Evolutionary conservation across 2,329 filamentous ascomycete genomes (phyloP).

Genomic region (Aureobasidium musti): DNA sequence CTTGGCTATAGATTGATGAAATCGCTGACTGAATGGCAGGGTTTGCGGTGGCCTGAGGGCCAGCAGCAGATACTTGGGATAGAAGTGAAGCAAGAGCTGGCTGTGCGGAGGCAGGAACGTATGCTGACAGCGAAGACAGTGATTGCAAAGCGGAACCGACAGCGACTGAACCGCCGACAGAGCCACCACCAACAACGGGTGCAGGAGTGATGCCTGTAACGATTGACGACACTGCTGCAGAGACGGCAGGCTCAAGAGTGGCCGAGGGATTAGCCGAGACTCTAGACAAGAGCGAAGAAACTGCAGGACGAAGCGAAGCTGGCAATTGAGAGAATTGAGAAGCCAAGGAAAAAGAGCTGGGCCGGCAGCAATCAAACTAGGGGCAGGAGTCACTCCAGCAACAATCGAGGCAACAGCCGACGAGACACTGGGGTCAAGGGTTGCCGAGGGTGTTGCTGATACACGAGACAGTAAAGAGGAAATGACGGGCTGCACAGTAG

Average conservation of each 20-base stretch:
- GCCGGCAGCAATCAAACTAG: background rate
- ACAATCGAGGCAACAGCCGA: background rate
- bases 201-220: background rate
- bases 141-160: background rate
- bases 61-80: background rate
- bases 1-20: background rate
- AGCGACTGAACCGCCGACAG: background rate
- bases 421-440: background rate
- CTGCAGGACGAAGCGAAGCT: background rate
- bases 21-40: conserved; percentile 1
- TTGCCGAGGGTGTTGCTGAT: background rate
- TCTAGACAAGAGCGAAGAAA: background rate
- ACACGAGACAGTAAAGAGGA: background rate
- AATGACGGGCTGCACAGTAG: background rate
- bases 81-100: conserved; percentile 7
- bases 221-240: background rate
- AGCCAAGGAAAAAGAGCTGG: background rate
- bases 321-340: background rate
- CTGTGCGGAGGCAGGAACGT: background rate
- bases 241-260: background rate
- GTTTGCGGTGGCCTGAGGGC: background rate
- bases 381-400: background rate
- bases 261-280: background rate
- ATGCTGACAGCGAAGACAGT: conserved; percentile 2
- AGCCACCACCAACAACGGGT: background rate